Evolutionary conservation across 257 asterid genomes (phyloP).

Genomic region (Nemophila menziesii): DNA sequence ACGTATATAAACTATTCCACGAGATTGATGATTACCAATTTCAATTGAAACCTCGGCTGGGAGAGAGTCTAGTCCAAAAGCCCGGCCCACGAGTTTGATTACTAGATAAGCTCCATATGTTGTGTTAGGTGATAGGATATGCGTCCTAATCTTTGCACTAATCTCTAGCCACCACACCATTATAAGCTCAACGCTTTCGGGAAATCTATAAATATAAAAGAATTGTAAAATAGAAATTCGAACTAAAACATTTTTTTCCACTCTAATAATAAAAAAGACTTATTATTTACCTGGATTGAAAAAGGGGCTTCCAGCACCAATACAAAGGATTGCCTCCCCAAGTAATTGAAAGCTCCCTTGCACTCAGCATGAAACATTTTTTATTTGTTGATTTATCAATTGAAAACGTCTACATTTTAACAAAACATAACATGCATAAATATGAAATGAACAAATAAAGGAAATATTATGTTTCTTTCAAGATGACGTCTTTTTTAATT

Average conservation of each 20-base stretch:
- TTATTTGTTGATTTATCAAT: constrained; percentile 38
- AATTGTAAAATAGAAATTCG: neutral
- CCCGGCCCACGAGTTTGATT: constrained; percentile 38
- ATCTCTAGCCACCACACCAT: constrained; percentile 51
- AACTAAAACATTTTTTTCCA: neutral
- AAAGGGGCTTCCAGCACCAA: constrained; percentile 70
- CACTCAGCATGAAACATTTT: constrained; percentile 56
- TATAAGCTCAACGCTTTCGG: constrained; percentile 25
- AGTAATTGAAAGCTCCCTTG: constrained; percentile 50
- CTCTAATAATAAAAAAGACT: too few species aligned
- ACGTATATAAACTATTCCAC: constrained; percentile 15
- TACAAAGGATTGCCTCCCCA: constrained; percentile 45
- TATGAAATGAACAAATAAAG: neutral
- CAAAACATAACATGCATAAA: neutral
- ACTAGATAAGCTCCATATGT: constrained; percentile 50
- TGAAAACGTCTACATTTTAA: constrained; percentile 38
- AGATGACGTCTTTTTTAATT: neutral
- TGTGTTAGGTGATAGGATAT: constrained; percentile 42
- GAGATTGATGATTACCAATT: constrained; percentile 17
- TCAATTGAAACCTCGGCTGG: constrained; percentile 41
- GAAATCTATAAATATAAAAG: constrained; percentile 14
- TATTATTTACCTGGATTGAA: constrained; percentile 12
- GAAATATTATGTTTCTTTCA: neutral
- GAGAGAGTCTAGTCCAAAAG: constrained; percentile 37
- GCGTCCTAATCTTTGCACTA: constrained; percentile 27